These are phyloP conservation scores for Diospyros kaki DNA, from an alignment of 148 eudicot species.

Conservation along the genomic window DNA sequence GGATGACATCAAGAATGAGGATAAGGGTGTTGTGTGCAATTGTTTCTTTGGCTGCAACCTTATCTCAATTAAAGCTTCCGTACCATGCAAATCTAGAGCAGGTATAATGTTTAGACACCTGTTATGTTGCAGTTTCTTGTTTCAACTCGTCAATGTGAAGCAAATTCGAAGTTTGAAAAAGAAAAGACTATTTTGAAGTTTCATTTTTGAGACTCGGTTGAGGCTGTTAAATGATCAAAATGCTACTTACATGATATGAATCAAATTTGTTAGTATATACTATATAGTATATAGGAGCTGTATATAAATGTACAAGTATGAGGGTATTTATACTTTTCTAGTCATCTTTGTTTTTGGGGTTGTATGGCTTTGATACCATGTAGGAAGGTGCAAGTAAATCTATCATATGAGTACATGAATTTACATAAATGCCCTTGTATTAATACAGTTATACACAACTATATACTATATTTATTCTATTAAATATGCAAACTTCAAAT, in stretches of 20 bases:
- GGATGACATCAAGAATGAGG: conserved; percentile 39
- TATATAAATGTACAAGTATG: not conserved
- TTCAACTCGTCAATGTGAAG: not conserved
- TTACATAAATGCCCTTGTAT: no score
- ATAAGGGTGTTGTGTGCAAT: conserved; percentile 38
- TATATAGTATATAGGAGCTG: not conserved
- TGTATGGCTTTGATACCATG: no score
- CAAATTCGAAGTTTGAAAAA: not conserved
- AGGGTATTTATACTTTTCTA: no score
- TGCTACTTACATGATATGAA: not conserved
- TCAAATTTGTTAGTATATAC: not conserved
- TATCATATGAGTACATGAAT: no score
- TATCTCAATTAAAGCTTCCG: conserved; percentile 44
- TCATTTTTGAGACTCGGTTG: not conserved
- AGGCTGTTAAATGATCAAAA: not conserved
- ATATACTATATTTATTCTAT: no score
- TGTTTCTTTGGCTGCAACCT: conserved; percentile 39
- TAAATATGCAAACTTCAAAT: no score
- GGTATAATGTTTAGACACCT: conserved; percentile 25
- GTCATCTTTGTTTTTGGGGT: no score
- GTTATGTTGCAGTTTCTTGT: not conserved
- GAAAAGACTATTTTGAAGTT: not conserved
- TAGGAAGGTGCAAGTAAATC: no score
- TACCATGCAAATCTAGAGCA: conserved; percentile 25
- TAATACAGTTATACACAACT: no score